A percentile compares a stretch with the other conserved stretches of the same genome.
These are phyloP conservation scores for Xylaria hypoxylon DNA, from an alignment of 2,329 filamentous ascomycete genomes.

Conservation along the genomic window DNA sequence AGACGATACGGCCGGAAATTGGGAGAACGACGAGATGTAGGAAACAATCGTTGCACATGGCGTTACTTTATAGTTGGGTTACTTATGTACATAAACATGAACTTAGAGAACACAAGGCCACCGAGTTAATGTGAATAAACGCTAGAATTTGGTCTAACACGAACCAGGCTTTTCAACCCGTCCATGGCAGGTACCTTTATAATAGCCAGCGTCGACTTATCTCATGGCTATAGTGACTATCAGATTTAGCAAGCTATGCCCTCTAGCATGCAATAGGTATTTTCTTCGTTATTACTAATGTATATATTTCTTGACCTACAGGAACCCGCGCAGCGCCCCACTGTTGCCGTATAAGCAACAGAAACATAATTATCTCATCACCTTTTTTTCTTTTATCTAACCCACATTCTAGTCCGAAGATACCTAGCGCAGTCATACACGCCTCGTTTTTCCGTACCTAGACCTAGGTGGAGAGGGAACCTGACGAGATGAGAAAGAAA, in stretches of 20 bases:
- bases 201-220: not conserved
- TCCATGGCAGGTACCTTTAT: not conserved
- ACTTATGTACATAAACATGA: conserved; percentile 30
- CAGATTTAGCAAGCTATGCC: not conserved
- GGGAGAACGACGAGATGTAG: conserved; percentile 48
- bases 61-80: conserved; percentile 26
- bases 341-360: conserved; percentile 1
- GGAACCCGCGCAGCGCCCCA: not conserved
- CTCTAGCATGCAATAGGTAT: not conserved
- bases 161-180: not conserved
- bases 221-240: not conserved
- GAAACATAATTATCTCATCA: no score
- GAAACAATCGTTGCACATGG: not conserved
- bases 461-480: no score
- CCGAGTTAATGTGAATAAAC: conserved; percentile 10
- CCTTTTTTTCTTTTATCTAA: no score
- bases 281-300: not conserved
- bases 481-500: not conserved
- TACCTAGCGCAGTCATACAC: no score
- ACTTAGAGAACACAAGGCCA: conserved; percentile 21
- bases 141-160: not conserved
- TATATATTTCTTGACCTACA: not conserved
- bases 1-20: conserved; percentile 20
- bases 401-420: no score
- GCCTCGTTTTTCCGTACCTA: no score